Evolutionary conservation across 176 grass and related monocot genomes (phyloP).

Genomic region (Oryza coarctata): DNA sequence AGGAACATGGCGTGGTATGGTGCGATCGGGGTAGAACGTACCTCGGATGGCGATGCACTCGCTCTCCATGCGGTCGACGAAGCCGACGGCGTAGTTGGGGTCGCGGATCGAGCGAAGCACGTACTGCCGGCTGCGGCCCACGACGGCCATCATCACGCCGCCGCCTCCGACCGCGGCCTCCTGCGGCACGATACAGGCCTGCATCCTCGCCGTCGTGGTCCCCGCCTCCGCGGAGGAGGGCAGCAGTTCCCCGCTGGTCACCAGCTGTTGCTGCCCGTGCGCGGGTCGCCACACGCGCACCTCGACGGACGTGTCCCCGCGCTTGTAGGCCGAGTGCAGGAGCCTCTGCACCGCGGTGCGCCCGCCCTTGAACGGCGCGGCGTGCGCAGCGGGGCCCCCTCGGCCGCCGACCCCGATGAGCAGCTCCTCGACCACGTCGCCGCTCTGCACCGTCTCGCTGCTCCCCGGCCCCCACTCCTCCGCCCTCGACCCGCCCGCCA

Average conservation of each 20-base stretch:
- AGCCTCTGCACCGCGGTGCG: constrained; percentile 71
- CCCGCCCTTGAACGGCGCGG: constrained; percentile 88
- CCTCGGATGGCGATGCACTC: constrained; percentile 95
- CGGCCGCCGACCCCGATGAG: constrained; percentile 55
- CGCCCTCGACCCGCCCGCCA: constrained; percentile 67
- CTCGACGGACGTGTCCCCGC: constrained; percentile 79
- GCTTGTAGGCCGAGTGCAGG: constrained; percentile 73
- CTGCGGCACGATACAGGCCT: constrained; percentile 89
- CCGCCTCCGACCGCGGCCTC: constrained; percentile 21
- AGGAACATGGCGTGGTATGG: background rate
- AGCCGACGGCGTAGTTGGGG: constrained; percentile 89
- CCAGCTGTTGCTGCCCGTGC: background rate
- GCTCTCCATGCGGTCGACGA: constrained; percentile 82
- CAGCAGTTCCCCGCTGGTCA: background rate
- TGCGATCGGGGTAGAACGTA: background rate
- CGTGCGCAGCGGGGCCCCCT: constrained; percentile 37
- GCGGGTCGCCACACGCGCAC: constrained; percentile 52
- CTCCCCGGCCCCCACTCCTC: constrained; percentile 71
- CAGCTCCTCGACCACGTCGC: constrained; percentile 72
- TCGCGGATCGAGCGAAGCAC: constrained; percentile 92
- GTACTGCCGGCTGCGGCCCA: constrained; percentile 51
- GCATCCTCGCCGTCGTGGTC: constrained; percentile 47
- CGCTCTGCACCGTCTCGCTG: constrained; percentile 70
- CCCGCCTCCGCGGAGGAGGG: background rate
- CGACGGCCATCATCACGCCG: constrained; percentile 35